Evolutionary conservation across 2,329 filamentous ascomycete genomes (phyloP), one percentile per base, ranked within the genome.

Genomic region (Podosphaera aphanis): DNA sequence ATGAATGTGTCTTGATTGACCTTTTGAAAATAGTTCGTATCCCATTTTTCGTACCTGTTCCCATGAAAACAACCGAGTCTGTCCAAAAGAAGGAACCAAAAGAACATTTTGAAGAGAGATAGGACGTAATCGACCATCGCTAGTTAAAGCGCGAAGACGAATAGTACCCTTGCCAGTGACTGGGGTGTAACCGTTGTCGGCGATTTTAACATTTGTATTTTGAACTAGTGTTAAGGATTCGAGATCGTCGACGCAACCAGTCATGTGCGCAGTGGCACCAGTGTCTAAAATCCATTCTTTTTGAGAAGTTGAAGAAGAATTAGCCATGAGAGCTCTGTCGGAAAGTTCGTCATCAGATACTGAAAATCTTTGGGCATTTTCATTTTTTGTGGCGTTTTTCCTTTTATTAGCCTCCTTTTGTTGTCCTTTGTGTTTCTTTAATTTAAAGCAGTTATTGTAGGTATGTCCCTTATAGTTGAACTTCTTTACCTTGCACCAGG

Each of bases 11-110:
- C 21, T n/a, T n/a, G n/a, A n/a, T 8, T 21, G 10, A 5, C 37
- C 18, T 43, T 43, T 31, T 31, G 23, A 29, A 31, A 43, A 43
- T 13, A 43, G 13, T 43, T 29, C 25, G 13, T 31, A 33, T 19
- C 27, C 42, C 11, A 20, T 36, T 16, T 36, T 16, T 23, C 29
- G n/a, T 36, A 36, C 8, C 2, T 35, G 20, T 44, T 44, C 6
- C 42, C 42, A 44, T 2, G 29, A 44, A 44, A 44, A 44, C 29
- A 36, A 36, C 29, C 42, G 10, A 11, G 16, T 44, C 11, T 44
- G 16, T 35, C 19, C 16, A 35, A 44, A 44, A 44, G 42, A 44
- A 15, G 29, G 42, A 5, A 36, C 42, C 10, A 44, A 36, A 20
- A 44, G 27, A 35, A 44, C 42, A 23, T 36, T 23, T 7, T 44